Conservation (phyloP, 164 flowering plant species). For the Chloranthus sessilifolius region DNA sequence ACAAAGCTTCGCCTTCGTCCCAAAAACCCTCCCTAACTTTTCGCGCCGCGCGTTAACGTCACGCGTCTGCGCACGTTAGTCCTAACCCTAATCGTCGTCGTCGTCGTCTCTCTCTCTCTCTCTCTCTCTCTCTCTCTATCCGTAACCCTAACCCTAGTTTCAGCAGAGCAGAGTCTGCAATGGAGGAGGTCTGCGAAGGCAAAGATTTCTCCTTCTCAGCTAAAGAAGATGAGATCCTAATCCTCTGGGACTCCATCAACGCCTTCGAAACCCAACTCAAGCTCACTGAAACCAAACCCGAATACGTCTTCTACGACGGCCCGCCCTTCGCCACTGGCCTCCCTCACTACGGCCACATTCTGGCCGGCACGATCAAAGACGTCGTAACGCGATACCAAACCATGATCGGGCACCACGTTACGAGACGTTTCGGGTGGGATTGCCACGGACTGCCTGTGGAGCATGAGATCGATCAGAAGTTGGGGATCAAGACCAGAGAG, state of each 20-base stretch:
- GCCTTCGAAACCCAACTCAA: constrained; percentile 79
- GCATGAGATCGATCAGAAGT: constrained; percentile 69
- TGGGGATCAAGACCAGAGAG: constrained; percentile 64
- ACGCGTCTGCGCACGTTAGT: too few species aligned
- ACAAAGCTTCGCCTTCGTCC: too few species aligned
- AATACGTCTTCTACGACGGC: constrained; percentile 94
- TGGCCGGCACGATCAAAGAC: constrained; percentile 97
- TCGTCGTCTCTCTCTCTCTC: constrained; percentile 2
- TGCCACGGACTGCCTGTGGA: constrained; percentile 96
- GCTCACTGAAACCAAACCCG: constrained; percentile 51
- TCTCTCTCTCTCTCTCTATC: background rate
- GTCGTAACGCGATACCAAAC: constrained; percentile 86
- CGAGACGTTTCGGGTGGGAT: constrained; percentile 96
- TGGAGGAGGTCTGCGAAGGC: constrained; percentile 92
- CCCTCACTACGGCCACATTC: constrained; percentile 95
- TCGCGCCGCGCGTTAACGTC: too few species aligned
- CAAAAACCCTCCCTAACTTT: too few species aligned
- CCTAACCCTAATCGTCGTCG: too few species aligned
- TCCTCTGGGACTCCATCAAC: constrained; percentile 52
- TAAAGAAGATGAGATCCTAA: constrained; percentile 55
- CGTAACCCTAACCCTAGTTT: background rate
- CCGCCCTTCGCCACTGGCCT: constrained; percentile 99
- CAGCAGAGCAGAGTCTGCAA: constrained; percentile 8
- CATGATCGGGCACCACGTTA: constrained; percentile 90
- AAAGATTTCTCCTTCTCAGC: constrained; percentile 81